Evolutionary conservation across 495 filamentous ascomycete species (phyloP).

Genomic region (Astrocystis sublimbata): DNA sequence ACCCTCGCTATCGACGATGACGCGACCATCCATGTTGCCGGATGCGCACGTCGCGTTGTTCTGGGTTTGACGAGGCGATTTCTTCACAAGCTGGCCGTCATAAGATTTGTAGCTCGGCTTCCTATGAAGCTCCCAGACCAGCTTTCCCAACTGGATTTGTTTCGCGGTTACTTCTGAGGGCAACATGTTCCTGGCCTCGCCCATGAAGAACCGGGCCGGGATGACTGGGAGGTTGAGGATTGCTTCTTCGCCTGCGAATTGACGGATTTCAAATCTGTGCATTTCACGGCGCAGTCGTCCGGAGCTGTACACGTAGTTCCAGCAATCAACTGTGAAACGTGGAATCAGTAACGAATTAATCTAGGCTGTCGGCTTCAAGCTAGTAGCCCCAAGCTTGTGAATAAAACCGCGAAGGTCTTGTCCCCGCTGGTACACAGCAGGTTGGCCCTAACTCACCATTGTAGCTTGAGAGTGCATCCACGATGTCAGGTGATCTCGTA

Average conservation of each 20-base stretch:
- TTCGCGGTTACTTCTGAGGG: slow-evolving; percentile 19
- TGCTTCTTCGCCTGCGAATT: slow-evolving; percentile 38
- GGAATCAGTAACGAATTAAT: not conserved
- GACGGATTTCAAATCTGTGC: slow-evolving; percentile 26
- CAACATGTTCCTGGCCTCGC: slow-evolving; percentile 11
- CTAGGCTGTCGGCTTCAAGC: not conserved
- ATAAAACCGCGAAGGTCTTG: too few relatives aligned
- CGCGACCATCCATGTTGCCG: slow-evolving; percentile 36
- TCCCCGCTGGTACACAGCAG: too few relatives aligned
- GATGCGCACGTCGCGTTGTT: slow-evolving; percentile 13
- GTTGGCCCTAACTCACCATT: not conserved
- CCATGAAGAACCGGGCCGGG: slow-evolving; percentile 36
- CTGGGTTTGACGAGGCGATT: not conserved
- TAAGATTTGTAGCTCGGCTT: slow-evolving; percentile 40
- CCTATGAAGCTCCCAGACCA: slow-evolving; percentile 42
- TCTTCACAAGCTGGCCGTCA: slow-evolving; percentile 33
- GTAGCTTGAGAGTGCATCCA: not conserved
- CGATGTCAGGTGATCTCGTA: not conserved
- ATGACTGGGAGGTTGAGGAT: slow-evolving; percentile 35
- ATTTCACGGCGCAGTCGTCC: slow-evolving; percentile 33
- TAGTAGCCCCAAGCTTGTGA: too few relatives aligned
- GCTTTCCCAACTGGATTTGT: slow-evolving; percentile 34
- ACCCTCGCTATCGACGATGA: slow-evolving; percentile 41
- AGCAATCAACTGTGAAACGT: slow-evolving; percentile 21
- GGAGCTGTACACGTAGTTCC: slow-evolving; percentile 35